These are phyloP conservation scores for Kluyveromyces nonfermentans DNA, from an alignment of 805 yeast species.

Conservation along the genomic window DNA sequence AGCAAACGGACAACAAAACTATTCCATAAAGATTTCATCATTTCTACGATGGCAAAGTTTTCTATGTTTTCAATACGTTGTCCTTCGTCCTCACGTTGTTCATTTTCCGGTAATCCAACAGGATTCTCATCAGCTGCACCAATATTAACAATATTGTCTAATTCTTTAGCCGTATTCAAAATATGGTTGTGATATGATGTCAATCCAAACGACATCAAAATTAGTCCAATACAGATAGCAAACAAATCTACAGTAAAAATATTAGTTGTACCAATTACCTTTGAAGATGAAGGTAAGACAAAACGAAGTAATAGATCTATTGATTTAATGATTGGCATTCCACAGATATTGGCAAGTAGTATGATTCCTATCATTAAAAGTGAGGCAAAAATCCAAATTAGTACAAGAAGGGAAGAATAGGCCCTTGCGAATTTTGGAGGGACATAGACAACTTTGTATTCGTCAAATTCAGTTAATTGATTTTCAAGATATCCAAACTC, in stretches of 20 bases:
- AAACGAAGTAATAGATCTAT: neutral
- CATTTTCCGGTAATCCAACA: neutral
- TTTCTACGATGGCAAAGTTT: neutral
- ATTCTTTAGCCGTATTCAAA: neutral
- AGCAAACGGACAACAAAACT: neutral
- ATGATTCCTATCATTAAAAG: conserved; percentile 23
- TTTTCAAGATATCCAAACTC: conserved; percentile 38
- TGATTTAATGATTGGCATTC: neutral
- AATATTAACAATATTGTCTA: neutral
- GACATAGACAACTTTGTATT: conserved; percentile 69
- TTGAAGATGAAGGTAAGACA: neutral
- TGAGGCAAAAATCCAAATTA: conserved; percentile 40
- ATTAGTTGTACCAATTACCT: neutral
- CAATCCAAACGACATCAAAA: neutral
- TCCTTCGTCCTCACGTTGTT: neutral
- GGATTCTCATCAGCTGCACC: neutral
- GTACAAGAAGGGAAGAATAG: conserved; percentile 33
- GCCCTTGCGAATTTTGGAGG: conserved; percentile 71
- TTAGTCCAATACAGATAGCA: neutral
- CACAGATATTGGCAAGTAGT: conserved; percentile 6
- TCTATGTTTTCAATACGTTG: neutral
- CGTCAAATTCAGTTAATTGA: conserved; percentile 32
- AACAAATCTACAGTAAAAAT: neutral
- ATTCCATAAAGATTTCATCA: neutral
- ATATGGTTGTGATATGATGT: neutral